Evolutionary conservation across 495 filamentous ascomycete genomes (phyloP).

Genomic region (Coniosporium apollinis): DNA sequence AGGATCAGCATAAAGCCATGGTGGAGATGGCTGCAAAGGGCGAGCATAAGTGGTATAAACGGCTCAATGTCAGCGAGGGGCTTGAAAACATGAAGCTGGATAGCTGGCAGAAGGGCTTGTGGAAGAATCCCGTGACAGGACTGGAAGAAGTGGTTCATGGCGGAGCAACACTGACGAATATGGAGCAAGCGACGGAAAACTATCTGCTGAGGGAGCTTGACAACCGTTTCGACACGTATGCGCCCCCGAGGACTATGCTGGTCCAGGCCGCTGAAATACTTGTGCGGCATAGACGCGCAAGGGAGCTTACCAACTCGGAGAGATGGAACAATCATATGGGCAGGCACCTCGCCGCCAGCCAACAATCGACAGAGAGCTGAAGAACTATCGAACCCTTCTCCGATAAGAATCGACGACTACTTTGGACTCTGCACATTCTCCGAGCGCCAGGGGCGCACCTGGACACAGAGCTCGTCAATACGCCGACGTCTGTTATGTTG

Average conservation of each 20-base stretch:
- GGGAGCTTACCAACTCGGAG: conserved; percentile 16
- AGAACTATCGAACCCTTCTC: too few relatives aligned
- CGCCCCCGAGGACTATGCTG: conserved; percentile 21
- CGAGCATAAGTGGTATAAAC: conserved; percentile 27
- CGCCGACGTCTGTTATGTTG: too few relatives aligned
- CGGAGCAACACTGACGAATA: conserved; percentile 16
- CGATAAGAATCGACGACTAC: too few relatives aligned
- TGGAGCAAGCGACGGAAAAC: conserved; percentile 18
- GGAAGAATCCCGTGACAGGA: conserved; percentile 11
- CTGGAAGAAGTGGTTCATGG: conserved; percentile 13
- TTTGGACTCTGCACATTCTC: too few relatives aligned
- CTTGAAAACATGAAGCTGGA: conserved; percentile 23
- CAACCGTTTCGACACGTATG: conserved; percentile 18
- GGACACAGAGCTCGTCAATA: too few relatives aligned
- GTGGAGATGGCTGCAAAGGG: conserved; percentile 16
- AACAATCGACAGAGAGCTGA: too few relatives aligned
- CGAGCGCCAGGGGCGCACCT: too few relatives aligned
- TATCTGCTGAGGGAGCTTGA: conserved; percentile 20
- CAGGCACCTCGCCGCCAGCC: too few relatives aligned
- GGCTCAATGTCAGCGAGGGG: conserved; percentile 22
- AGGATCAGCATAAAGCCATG: conserved; percentile 25
- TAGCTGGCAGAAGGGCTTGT: conserved; percentile 20
- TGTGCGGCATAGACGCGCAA: conserved; percentile 19
- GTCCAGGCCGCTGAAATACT: conserved; percentile 25
- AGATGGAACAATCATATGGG: conserved; percentile 23